A percentile compares a stretch with the other conserved stretches of the same genome.
phyloP scores from a whole-genome alignment of 306 rosid genomes.

The Cucumis hystrix region DNA sequence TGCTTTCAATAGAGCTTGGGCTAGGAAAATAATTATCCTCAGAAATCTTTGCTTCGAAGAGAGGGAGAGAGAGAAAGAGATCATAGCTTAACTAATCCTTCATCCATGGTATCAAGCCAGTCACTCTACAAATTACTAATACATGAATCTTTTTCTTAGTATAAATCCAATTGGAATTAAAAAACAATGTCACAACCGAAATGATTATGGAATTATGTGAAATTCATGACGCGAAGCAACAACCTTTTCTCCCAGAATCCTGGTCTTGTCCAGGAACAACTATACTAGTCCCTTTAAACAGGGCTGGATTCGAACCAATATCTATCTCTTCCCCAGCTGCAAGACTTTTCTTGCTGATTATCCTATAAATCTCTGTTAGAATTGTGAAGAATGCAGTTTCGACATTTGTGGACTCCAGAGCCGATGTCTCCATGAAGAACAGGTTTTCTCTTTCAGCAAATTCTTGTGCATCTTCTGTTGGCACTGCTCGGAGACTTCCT shows the following conservation, averaged over 20 bases:
- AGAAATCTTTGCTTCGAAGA: neutral
- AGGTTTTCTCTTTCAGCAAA: conserved; percentile 86
- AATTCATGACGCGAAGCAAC: conserved; percentile 37
- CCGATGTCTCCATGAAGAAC: conserved; percentile 92
- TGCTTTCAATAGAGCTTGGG: no score
- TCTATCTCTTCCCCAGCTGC: conserved; percentile 26
- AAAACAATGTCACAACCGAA: neutral
- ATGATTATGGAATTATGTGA: conserved; percentile 12
- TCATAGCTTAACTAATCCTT: neutral
- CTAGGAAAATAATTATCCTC: neutral
- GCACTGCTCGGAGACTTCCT: conserved; percentile 68
- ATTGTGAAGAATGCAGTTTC: conserved; percentile 73
- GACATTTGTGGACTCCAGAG: conserved; percentile 78
- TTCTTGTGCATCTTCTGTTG: conserved; percentile 84
- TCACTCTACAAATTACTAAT: neutral
- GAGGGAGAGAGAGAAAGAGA: neutral
- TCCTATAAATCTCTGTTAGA: conserved; percentile 56
- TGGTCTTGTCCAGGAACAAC: conserved; percentile 39
- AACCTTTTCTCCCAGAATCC: conserved; percentile 27
- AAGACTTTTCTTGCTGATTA: conserved; percentile 56
- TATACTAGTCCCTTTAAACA: conserved; percentile 57
- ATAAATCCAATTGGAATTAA: neutral
- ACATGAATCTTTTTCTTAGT: neutral
- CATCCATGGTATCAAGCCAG: conserved; percentile 8
- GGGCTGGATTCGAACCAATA: conserved; percentile 25